phyloP scores from a whole-genome alignment of 2,329 filamentous ascomycete species.

The Torrubiella hemipterigena region DNA sequence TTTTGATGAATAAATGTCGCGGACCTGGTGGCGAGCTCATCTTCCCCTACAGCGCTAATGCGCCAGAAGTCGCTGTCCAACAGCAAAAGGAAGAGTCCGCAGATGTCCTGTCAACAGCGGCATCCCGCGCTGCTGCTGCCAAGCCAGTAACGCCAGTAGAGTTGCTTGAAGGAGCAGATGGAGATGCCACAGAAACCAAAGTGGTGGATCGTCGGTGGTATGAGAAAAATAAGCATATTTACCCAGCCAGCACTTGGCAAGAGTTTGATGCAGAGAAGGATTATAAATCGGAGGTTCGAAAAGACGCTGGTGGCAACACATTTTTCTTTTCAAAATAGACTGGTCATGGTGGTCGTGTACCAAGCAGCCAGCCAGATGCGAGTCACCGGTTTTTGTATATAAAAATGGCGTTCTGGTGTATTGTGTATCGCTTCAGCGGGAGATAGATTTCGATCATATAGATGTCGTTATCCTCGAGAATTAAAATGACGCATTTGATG shows the following conservation, averaged over 20 bases:
- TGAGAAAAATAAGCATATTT: conserved; percentile 96
- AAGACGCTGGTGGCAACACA: conserved; percentile 79
- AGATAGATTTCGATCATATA: not conserved
- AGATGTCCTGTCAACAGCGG: conserved; percentile 17
- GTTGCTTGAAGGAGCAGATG: conserved; percentile 54
- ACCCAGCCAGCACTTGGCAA: conserved; percentile 89
- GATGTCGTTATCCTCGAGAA: no score
- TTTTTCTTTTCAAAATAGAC: conserved; percentile 64
- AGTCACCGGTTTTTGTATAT: no score
- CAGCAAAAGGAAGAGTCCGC: conserved; percentile 18
- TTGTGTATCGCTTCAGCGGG: conserved; percentile 5
- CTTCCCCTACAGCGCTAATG: conserved; percentile 60
- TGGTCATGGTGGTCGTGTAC: not conserved
- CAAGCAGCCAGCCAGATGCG: no score
- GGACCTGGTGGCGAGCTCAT: conserved; percentile 61
- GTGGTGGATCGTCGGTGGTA: conserved; percentile 97
- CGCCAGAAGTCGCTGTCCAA: no score
- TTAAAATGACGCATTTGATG: no score
- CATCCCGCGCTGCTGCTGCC: conserved; percentile 14
- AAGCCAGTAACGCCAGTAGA: conserved; percentile 34
- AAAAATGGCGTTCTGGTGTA: no score
- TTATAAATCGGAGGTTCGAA: conserved; percentile 63
- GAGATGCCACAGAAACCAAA: conserved; percentile 76
- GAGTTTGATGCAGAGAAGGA: conserved; percentile 87
- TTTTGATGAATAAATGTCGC: conserved; percentile 76